Percentiles rank a stretch among this genome's conserved stretches.
phyloP scores from a whole-genome alignment of 1,284 basidiomycete species.

The Cystobasidium slooffiae region DNA sequence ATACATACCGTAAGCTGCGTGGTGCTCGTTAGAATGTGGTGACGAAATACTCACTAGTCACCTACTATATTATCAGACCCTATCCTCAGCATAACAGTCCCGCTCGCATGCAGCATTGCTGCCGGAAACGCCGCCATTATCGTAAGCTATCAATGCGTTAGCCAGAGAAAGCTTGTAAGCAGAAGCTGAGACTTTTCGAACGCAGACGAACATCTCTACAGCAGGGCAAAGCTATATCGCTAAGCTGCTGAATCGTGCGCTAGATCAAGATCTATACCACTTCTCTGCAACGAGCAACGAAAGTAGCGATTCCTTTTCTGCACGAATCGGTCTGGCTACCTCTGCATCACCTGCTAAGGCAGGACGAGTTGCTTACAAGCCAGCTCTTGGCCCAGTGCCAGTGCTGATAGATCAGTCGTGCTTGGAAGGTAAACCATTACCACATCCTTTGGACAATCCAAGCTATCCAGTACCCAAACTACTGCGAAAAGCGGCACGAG shows the following conservation, averaged over 20 bases:
- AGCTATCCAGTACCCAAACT: background rate
- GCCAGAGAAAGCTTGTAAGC: background rate
- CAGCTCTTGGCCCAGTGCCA: background rate
- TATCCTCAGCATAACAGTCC: background rate
- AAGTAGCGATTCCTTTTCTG: background rate
- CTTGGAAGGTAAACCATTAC: background rate
- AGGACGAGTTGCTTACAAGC: background rate
- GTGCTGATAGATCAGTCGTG: slow-evolving; percentile 1
- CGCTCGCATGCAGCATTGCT: background rate
- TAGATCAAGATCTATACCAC: slow-evolving; percentile 5
- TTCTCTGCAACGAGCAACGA: background rate
- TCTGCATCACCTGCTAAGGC: background rate
- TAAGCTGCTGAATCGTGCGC: background rate
- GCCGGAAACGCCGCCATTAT: background rate
- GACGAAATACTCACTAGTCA: background rate
- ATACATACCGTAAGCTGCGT: background rate
- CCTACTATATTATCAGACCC: background rate
- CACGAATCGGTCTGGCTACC: background rate
- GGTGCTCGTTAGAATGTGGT: background rate
- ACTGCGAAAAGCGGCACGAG: background rate
- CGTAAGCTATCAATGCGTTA: background rate
- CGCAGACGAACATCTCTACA: background rate
- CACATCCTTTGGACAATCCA: background rate
- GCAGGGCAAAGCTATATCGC: background rate
- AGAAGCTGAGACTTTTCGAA: background rate